Base-by-base conservation (phyloP, 202 grass and related monocot genomes). In the Brachypodium distachyon region DNA sequence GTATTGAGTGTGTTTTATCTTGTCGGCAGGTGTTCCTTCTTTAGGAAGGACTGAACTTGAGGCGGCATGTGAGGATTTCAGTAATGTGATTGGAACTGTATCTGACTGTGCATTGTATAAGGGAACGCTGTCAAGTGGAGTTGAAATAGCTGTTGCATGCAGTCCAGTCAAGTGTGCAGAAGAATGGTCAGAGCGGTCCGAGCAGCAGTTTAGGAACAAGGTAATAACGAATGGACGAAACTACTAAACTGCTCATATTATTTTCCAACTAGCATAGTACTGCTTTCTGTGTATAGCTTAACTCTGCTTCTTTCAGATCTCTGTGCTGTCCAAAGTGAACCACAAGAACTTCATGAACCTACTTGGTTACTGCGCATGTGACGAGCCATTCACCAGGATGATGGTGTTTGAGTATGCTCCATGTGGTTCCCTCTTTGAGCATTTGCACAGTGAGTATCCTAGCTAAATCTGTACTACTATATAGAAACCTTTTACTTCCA, bases 271-370 rank as follows among this genome's bases (percentile, higher is more conserved):
- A 13, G 36, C 12, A 6, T 72, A 13, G 32, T 40, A 13, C 25
- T 62, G 21, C 51, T 48, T 1, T 67, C 4, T 73, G 10, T 52
- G 19, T 9, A 4, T 4, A 17, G 25, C 1, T n/a, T 28, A 7
- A 28, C 8, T 39, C 16, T 0, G 40, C 3, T 7, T 80, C 7
- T 68, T 87, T 38, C 94, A 97, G 94, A 87, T 94, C 38, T 84
- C 82, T 1, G 43, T 42, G 19, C 56, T 97, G 29, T 94, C 94
- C 9, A 92, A 81, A 82, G 77, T 97, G 88, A 94, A 92, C 77
- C 94, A 97, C 12, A 92, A 88, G 76, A 97, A 97, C 77, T 82
- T 94, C 71, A 82, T 97, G 88, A 94, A 94, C 81, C 82, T 97
- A 12, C 84, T 97, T 0, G 94, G 91, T 26, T 87, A 92, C 70